Base-by-base conservation (phyloP, 345 rosid genomes). In the Bruguiera gymnorhiza region DNA sequence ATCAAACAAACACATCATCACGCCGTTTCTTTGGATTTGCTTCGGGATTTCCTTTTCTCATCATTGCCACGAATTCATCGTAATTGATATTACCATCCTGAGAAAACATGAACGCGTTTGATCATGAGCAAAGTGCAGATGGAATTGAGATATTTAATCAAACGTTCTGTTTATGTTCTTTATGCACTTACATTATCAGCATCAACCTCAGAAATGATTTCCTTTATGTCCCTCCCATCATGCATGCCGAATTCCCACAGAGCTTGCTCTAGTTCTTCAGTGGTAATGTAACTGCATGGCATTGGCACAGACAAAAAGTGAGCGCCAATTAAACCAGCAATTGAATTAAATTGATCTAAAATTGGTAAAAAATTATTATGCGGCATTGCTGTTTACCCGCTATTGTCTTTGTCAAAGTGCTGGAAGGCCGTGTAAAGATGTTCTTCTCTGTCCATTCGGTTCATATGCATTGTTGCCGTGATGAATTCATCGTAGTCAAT, bases 31-130 rank as follows among this genome's bases (percentile, higher is more conserved):
- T 95, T 24, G 91, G 91, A 66, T 87, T 81, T 3, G 86, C 86
- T 65, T 89, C 96, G 0, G 88, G 90, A 75, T 87, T 95, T 72
- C 97, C 99, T 88, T 92, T 95, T 78, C 85, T 85, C 99, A 95
- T 95, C 97, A 95, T 95, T 3, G 97, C 96, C 71, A 88, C 97
- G 53, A 95, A 95, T 70, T 95, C 99, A 31, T 92, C 97, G 23
- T 95, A 95, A 82, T 92, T 90, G 73, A 95, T 90, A 66, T 89
- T 77, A 3, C 97, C 97, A 78, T 92, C 99, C 96, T 95, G 82
- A 51, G 1, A 21, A 32, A 67, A 18, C 0, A 65, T 31, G 4
- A 4, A 52, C 19, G 8, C 52, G 20, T 67, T 24, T 64, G 50
- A 56, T 27, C 11, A 21, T 55, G 15, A n/a, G 59, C 29, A 21